Conservation (phyloP, 2,329 filamentous ascomycete species). For the Fusarium nodosum region DNA sequence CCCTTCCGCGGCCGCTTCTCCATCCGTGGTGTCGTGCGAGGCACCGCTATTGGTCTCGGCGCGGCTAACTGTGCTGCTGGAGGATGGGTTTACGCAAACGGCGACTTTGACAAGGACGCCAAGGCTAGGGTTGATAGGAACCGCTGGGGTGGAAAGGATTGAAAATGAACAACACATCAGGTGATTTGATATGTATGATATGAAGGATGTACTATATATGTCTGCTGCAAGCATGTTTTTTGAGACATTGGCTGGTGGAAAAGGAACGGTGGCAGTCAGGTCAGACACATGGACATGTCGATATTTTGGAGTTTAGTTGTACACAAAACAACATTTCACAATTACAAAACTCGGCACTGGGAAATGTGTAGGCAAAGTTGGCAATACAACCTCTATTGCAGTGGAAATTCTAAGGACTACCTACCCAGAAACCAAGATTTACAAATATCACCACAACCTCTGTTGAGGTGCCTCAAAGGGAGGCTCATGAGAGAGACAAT, state of each 20-base stretch:
- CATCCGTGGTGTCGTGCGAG: constrained; percentile 65
- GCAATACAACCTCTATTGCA: not conserved
- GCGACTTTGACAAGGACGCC: constrained; percentile 65
- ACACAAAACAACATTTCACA: not conserved
- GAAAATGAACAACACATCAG: constrained; percentile 1
- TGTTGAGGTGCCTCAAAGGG: not conserved
- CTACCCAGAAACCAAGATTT: not conserved
- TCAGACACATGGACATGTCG: not conserved
- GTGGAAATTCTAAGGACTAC: not conserved
- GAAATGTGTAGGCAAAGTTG: not conserved
- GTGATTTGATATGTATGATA: constrained; percentile 30
- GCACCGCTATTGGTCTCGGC: constrained; percentile 64
- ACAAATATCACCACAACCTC: not conserved
- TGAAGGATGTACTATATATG: constrained; percentile 37
- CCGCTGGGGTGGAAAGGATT: constrained; percentile 59
- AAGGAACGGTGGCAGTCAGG: not conserved
- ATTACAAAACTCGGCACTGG: not conserved
- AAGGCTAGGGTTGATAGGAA: constrained; percentile 63
- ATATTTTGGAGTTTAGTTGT: not conserved
- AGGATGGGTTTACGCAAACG: constrained; percentile 66
- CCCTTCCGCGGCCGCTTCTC: constrained; percentile 59
- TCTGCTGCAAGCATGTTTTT: constrained; percentile 4
- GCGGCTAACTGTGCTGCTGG: constrained; percentile 63
- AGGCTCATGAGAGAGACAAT: not conserved
- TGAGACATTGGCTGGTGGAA: not conserved